These are phyloP conservation scores for Closterium sp. DNA, from an alignment of 139 green algal genomes.

Conservation along the genomic window DNA sequence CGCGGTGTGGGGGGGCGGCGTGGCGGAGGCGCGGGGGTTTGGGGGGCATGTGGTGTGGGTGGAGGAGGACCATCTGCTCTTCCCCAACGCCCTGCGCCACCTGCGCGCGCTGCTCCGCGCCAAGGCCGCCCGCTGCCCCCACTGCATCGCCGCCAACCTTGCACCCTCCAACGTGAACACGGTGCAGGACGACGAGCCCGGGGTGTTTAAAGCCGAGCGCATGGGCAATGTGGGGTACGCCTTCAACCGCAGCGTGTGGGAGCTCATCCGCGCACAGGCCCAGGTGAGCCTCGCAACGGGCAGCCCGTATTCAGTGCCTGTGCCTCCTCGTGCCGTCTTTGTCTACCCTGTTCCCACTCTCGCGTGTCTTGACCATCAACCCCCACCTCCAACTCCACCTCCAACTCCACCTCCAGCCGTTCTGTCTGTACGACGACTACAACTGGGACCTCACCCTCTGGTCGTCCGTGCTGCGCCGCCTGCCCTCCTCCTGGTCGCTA, in stretches of 20 bases:
- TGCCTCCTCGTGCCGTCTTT: no score
- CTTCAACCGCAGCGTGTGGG: conserved; percentile 50
- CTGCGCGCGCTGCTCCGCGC: conserved; percentile 11
- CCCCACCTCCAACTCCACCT: no score
- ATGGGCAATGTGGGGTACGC: conserved; percentile 50
- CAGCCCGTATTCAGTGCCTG: no score
- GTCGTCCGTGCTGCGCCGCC: conserved; percentile 2
- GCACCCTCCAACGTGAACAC: background rate
- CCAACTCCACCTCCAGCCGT: no score
- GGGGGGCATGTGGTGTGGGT: conserved; percentile 39
- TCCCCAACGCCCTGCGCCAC: conserved; percentile 37
- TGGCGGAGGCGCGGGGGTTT: conserved; percentile 31
- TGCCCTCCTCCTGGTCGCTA: background rate
- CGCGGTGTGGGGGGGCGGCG: conserved; percentile 39
- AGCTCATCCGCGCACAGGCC: background rate
- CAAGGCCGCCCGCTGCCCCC: conserved; percentile 26
- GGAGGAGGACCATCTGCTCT: conserved; percentile 48
- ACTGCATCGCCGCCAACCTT: conserved; percentile 44
- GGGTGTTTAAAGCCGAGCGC: background rate
- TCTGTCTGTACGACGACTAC: conserved; percentile 19
- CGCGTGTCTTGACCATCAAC: no score
- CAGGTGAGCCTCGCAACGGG: no score
- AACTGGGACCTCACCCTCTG: conserved; percentile 16
- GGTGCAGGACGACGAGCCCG: background rate
- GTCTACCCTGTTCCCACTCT: no score